Conservation (phyloP, 78 protist species). For the Planoprotostelium fungivorum region DNA sequence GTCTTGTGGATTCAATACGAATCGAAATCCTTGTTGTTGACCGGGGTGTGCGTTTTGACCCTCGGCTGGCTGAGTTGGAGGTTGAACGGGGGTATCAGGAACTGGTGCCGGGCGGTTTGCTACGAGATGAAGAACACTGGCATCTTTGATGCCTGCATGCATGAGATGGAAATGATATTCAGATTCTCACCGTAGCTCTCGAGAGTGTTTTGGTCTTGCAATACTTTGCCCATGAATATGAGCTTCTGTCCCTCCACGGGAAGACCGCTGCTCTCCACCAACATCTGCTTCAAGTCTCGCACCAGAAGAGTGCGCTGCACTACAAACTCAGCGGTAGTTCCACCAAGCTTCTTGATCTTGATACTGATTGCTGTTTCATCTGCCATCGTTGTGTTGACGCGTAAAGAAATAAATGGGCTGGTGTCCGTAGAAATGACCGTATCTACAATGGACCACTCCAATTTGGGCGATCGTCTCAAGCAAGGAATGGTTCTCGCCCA, state of each 20-base stretch:
- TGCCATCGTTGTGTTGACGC: neutral
- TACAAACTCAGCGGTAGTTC: neutral
- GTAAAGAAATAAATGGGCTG: too few species aligned
- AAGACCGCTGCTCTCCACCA: neutral
- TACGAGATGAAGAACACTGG: neutral
- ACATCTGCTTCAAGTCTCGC: neutral
- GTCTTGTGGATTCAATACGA: neutral
- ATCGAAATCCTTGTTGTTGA: neutral
- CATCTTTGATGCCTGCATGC: neutral
- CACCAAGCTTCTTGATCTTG: neutral
- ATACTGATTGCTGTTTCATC: neutral
- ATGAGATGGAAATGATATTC: neutral
- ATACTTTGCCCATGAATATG: neutral
- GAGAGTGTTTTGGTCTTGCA: neutral
- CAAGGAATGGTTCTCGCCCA: too few species aligned
- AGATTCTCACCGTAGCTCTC: neutral
- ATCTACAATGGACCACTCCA: too few species aligned
- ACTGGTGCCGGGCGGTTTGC: neutral
- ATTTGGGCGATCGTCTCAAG: too few species aligned
- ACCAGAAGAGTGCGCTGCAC: neutral
- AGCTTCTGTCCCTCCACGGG: neutral
- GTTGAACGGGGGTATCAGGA: neutral
- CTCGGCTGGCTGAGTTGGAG: neutral
- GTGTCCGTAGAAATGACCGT: too few species aligned
- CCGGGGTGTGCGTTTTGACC: too few species aligned